phyloP scores from a whole-genome alignment of 257 asterid species.

The Fraxinus cuspidata region DNA sequence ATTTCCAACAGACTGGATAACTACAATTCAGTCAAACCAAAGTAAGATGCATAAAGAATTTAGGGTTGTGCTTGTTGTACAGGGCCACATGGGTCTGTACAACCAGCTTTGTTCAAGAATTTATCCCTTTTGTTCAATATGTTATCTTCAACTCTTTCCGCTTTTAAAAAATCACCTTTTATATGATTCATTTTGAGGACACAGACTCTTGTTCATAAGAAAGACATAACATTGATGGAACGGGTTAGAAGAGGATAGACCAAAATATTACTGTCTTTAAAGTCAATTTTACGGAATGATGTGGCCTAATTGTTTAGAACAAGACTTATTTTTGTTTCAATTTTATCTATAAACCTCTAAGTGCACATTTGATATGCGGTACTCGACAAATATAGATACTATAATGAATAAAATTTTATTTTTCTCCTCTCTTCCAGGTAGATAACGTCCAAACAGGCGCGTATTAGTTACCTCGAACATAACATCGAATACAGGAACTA shows the following conservation, averaged over 20 bases:
- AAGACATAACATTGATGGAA: not conserved
- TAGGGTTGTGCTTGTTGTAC: too few species aligned
- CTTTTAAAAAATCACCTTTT: not conserved
- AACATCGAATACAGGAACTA: not conserved
- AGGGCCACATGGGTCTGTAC: too few species aligned
- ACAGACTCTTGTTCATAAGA: not conserved
- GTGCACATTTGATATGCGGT: not conserved
- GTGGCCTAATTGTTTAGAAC: not conserved
- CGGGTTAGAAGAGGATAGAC: not conserved
- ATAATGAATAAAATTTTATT: too few species aligned
- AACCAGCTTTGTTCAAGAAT: not conserved
- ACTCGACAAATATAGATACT: not conserved
- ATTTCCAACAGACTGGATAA: slow-evolving; percentile 14
- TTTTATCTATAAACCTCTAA: not conserved
- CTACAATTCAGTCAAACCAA: not conserved
- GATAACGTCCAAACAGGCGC: not conserved
- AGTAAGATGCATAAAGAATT: not conserved
- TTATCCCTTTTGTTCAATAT: not conserved
- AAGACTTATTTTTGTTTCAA: not conserved
- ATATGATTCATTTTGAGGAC: not conserved
- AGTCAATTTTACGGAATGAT: too few species aligned
- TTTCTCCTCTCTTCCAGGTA: not conserved
- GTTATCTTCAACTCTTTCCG: not conserved
- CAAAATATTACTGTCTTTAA: not conserved
- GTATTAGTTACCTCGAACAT: not conserved